Percentiles rank a stretch among this genome's conserved stretches.
These are phyloP conservation scores for Borovskyia barvae DNA, from an alignment of 208 protist species.

Conservation along the genomic window DNA sequence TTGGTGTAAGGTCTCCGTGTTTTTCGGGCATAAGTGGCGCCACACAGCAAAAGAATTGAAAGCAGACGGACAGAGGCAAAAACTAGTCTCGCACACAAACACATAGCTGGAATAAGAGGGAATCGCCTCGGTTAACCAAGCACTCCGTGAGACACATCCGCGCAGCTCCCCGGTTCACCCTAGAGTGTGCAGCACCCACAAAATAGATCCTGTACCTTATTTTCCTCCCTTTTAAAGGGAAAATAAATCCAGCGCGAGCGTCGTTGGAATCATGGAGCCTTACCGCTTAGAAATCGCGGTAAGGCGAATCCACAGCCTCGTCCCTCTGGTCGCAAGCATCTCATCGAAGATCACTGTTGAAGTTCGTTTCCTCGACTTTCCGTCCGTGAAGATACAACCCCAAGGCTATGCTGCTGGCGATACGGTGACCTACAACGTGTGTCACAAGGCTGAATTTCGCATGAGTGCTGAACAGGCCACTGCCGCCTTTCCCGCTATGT, in stretches of 20 bases:
- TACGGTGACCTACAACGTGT: constrained; percentile 64
- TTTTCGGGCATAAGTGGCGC: too few relatives aligned
- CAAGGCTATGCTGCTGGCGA: constrained; percentile 23
- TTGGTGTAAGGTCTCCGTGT: too few relatives aligned
- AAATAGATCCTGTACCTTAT: neutral
- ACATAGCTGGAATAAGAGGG: too few relatives aligned
- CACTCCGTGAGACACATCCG: too few relatives aligned
- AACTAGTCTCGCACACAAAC: too few relatives aligned
- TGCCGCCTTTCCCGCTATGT: constrained; percentile 46
- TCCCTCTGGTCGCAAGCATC: constrained; percentile 11
- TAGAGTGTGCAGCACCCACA: too few relatives aligned
- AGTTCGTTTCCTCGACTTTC: constrained; percentile 71
- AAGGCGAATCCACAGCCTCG: constrained; percentile 50
- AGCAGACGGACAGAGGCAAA: too few relatives aligned
- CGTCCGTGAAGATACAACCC: constrained; percentile 56
- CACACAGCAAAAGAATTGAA: too few relatives aligned
- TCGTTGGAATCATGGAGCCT: constrained; percentile 11
- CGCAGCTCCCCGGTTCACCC: too few relatives aligned
- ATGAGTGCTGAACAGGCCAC: constrained; percentile 33
- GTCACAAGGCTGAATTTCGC: constrained; percentile 80
- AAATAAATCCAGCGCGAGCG: too few relatives aligned
- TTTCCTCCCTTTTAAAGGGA: neutral
- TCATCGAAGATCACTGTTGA: constrained; percentile 25
- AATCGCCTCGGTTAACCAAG: too few relatives aligned
- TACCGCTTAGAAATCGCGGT: constrained; percentile 81